Evolutionary conservation across 2,329 filamentous ascomycete genomes (phyloP), one percentile per base, ranked within the genome.

Genomic region (Ceratocystis ficicola): DNA sequence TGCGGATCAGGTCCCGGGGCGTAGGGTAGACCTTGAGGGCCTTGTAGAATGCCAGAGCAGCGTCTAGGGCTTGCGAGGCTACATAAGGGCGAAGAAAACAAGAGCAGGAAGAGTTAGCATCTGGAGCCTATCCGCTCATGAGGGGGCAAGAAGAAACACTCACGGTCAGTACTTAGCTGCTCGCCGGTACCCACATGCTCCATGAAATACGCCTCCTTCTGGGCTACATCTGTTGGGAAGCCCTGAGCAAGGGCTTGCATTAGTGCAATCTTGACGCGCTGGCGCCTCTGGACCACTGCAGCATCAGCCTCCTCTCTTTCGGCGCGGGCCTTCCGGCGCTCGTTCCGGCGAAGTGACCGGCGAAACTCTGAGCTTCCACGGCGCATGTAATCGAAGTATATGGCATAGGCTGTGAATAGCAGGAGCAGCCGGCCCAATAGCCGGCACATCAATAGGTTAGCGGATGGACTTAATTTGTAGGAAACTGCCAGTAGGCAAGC

Each of bases 21-120:
- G 90, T 88, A 64, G 94, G 94, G 79, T 99, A 99, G 71, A 97
- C 94, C 83, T 99, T 99, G 71, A 99, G 84, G 57, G 92, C 94
- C 82, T 92, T 95, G 84, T 97, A 99, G 79, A 99, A 99, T 76
- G 89, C 90, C 68, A 97, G 80, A 61, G 94, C 93, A 63, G 94
- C 90, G 70, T 96, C 92, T 67, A 96, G 77, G 50, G 82, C 80
- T 73, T 86, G 84, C 70, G 84, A 78, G 71, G 86, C 86, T 89
- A 71, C 69, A 41, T 3, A 41, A 69, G 3, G 1, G 5, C 7
- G 3, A 22, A 48, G 44, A 6, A 48, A 20, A 20, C 20, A 6
- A 48, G 17, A 7, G 17, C 44, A 20, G 17, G 7, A 20, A 36
- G 25, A 17, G 52, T 59, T 59, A 59, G 52, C 7, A n/a, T 17